Conservation (phyloP, 2,329 filamentous ascomycete genomes). For the Xylaria sp. region DNA sequence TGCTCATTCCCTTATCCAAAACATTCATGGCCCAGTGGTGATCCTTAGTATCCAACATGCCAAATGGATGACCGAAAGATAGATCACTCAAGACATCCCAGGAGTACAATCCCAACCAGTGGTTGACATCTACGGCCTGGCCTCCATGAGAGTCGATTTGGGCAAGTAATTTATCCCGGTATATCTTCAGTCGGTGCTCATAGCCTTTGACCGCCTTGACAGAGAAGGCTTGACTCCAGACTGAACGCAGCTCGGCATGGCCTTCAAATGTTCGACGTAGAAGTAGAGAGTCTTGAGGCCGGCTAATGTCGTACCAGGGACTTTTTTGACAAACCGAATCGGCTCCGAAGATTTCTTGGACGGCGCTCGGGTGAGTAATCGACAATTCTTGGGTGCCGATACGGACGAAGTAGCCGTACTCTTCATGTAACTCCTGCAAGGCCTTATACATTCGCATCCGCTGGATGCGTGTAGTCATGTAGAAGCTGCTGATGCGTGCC, state of each 20-base stretch:
- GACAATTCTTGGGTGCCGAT: conserved; percentile 1
- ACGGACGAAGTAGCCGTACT: conserved; percentile 3
- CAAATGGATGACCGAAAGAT: conserved; percentile 1
- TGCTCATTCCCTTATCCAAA: conserved; percentile 4
- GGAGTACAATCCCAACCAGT: conserved; percentile 3
- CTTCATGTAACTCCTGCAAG: not conserved
- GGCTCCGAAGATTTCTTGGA: not conserved
- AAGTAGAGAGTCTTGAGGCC: conserved; percentile 6
- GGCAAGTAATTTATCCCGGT: not conserved
- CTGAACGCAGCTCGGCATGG: not conserved
- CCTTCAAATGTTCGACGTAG: not conserved
- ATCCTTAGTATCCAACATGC: conserved; percentile 4
- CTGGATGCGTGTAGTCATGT: not conserved
- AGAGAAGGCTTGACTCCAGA: conserved; percentile 1
- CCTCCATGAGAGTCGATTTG: not conserved
- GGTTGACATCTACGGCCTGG: conserved; percentile 3
- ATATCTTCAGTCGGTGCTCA: not conserved
- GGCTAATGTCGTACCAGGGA: conserved; percentile 2
- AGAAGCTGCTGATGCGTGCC: conserved; percentile 5
- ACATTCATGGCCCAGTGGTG: conserved; percentile 9
- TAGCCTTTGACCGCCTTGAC: conserved; percentile 6
- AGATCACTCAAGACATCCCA: conserved; percentile 1
- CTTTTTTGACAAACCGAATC: not conserved
- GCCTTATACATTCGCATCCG: conserved; percentile 5
- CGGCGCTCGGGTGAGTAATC: not conserved